A percentile compares a stretch with the other conserved stretches of the same genome.
Evolutionary conservation across 352 stramenopile genomes (phyloP).

Genomic region (Globisporangium yorkense): DNA sequence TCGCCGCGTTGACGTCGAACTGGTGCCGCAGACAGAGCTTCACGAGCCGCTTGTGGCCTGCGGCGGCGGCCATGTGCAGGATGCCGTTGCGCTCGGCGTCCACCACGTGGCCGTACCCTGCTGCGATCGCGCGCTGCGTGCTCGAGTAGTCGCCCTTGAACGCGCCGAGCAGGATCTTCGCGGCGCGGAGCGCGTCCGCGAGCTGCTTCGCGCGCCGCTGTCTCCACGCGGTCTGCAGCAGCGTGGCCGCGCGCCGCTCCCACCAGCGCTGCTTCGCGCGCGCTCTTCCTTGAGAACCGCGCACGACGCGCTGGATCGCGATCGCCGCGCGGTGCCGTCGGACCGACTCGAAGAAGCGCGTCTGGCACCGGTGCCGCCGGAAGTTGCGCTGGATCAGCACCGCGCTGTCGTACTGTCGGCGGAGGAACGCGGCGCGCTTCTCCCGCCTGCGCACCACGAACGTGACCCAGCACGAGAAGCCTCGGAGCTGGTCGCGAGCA

Average conservation of each 20-base stretch:
- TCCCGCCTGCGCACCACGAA: slow-evolving; percentile 25
- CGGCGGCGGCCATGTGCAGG: slow-evolving; percentile 59
- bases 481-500: slow-evolving; percentile 1
- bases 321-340: slow-evolving; percentile 35
- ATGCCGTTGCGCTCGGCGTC: slow-evolving; percentile 65
- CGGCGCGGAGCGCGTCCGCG: slow-evolving; percentile 27
- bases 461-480: slow-evolving; percentile 15
- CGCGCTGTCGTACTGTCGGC: slow-evolving; percentile 31
- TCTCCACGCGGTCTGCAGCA: slow-evolving; percentile 58
- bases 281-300: slow-evolving; percentile 36
- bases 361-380: slow-evolving; percentile 46
- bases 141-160: slow-evolving; percentile 74
- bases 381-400: slow-evolving; percentile 67
- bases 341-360: slow-evolving; percentile 32
- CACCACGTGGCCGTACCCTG: slow-evolving; percentile 39
- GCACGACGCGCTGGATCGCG: slow-evolving; percentile 51
- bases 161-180: slow-evolving; percentile 58
- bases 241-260: slow-evolving; percentile 33
- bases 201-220: slow-evolving; percentile 31
- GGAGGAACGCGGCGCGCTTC: slow-evolving; percentile 28
- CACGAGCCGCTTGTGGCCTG: slow-evolving; percentile 67
- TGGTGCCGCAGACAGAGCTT: slow-evolving; percentile 76
- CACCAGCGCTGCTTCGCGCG: slow-evolving; percentile 27
- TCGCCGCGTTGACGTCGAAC: slow-evolving; percentile 70
- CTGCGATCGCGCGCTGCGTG: slow-evolving; percentile 47